These are phyloP conservation scores for Thinopyrum elongatum DNA, from an alignment of 176 grass and related monocot species.

Conservation along the genomic window DNA sequence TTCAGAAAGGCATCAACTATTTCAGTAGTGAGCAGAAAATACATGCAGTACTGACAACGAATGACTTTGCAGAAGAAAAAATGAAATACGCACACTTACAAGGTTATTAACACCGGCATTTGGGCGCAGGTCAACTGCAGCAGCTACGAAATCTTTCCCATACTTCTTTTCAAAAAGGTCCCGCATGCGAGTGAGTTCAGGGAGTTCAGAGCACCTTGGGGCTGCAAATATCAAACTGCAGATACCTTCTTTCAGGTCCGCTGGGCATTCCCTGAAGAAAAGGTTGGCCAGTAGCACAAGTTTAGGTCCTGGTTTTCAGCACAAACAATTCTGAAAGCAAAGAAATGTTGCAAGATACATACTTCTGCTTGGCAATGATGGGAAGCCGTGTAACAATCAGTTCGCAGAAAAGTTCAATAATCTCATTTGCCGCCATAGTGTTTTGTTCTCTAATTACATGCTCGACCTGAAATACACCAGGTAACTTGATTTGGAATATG, in stretches of 20 bases:
- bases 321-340: not conserved
- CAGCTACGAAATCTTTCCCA: constrained; percentile 86
- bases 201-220: constrained; percentile 93
- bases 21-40: constrained; percentile 16
- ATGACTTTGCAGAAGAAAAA: not conserved
- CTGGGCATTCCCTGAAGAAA: constrained; percentile 74
- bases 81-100: constrained; percentile 39
- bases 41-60: not conserved
- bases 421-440: constrained; percentile 83
- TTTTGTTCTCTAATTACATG: constrained; percentile 99
- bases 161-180: constrained; percentile 94
- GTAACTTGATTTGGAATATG: not conserved
- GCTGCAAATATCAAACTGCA: constrained; percentile 93
- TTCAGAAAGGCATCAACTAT: constrained; percentile 34
- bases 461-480: constrained; percentile 63
- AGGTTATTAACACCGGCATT: constrained; percentile 82
- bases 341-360: constrained; percentile 9
- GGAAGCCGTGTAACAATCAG: constrained; percentile 81
- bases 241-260: constrained; percentile 97
- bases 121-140: constrained; percentile 71
- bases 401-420: constrained; percentile 94
- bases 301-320: constrained; percentile 20
- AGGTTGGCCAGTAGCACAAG: not conserved
- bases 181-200: constrained; percentile 74
- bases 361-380: constrained; percentile 91